Conservation (phyloP, 2,329 filamentous ascomycete species). For the Neocatenulostroma microsporum region DNA sequence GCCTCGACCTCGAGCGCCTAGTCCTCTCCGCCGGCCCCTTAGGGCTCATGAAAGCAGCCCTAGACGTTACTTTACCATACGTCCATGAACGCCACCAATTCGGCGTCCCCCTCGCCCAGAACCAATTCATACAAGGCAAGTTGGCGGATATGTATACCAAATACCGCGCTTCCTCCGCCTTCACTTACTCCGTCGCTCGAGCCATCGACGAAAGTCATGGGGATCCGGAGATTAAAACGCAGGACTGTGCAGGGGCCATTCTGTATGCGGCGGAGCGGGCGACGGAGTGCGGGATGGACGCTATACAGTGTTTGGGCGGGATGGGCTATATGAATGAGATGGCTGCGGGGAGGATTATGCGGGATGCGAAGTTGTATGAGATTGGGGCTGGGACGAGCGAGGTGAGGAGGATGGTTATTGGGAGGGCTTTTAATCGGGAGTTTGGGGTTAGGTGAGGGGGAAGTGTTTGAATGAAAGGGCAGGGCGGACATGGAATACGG, state of each 20-base stretch:
- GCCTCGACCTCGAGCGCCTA: conserved; percentile 84
- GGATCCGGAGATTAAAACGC: conserved; percentile 56
- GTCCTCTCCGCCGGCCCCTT: conserved; percentile 86
- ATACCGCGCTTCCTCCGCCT: conserved; percentile 71
- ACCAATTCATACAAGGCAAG: conserved; percentile 88
- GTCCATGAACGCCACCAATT: conserved; percentile 87
- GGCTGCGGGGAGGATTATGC: conserved; percentile 72
- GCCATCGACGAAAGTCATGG: conserved; percentile 60
- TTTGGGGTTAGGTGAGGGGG: conserved; percentile 44
- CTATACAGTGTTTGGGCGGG: conserved; percentile 84
- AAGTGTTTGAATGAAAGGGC: too few species aligned
- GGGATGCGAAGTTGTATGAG: conserved; percentile 80
- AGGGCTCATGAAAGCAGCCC: conserved; percentile 85
- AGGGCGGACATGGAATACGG: too few species aligned
- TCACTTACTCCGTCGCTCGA: conserved; percentile 77
- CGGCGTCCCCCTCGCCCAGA: conserved; percentile 73
- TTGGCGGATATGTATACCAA: conserved; percentile 98
- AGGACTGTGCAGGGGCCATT: conserved; percentile 92
- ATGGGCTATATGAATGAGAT: conserved; percentile 98
- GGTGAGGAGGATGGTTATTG: conserved; percentile 89
- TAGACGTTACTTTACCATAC: conserved; percentile 83
- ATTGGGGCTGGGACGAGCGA: conserved; percentile 96
- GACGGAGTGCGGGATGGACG: conserved; percentile 77
- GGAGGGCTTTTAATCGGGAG: conserved; percentile 82
- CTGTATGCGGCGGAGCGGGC: conserved; percentile 87